Conservation (phyloP, 1,284 basidiomycete species). For the Takashimella tepidaria region DNA sequence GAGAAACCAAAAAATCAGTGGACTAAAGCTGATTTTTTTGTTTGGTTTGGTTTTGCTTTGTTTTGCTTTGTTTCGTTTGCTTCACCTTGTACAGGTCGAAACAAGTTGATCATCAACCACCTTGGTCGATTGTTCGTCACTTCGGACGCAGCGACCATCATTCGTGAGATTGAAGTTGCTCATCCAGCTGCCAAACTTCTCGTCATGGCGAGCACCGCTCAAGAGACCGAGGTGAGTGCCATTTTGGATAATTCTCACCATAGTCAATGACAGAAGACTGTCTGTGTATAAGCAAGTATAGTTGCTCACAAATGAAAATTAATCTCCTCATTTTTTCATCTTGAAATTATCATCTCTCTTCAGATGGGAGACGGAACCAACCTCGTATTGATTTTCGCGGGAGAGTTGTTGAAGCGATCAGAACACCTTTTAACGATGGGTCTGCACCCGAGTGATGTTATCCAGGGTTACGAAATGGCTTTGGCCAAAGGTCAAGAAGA, state of each 20-base stretch:
- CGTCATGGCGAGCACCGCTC: slow-evolving; percentile 95
- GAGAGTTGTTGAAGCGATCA: slow-evolving; percentile 90
- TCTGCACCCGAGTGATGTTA: slow-evolving; percentile 89
- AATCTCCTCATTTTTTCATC: no score
- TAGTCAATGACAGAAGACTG: no score
- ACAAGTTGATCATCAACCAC: slow-evolving; percentile 96
- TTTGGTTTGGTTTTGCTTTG: slow-evolving; percentile 11
- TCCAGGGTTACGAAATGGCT: slow-evolving; percentile 95
- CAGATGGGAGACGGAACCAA: slow-evolving; percentile 97
- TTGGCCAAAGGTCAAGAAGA: slow-evolving; percentile 77
- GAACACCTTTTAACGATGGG: slow-evolving; percentile 93
- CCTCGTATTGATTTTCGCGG: slow-evolving; percentile 89
- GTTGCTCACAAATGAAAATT: no score
- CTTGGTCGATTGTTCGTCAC: slow-evolving; percentile 94
- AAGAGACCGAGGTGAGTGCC: slow-evolving; percentile 76
- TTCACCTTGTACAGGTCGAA: slow-evolving; percentile 62
- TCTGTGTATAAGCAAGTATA: no score
- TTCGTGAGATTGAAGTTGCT: slow-evolving; percentile 95
- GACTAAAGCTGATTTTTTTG: no score
- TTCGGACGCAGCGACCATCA: slow-evolving; percentile 98
- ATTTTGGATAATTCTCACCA: background rate
- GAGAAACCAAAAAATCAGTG: no score
- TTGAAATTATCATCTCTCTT: no score
- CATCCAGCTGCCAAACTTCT: slow-evolving; percentile 96
- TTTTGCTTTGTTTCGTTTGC: background rate